These are phyloP conservation scores for Paramarasmius palmivorus DNA, from an alignment of 1,284 basidiomycete genomes.

Conservation along the genomic window DNA sequence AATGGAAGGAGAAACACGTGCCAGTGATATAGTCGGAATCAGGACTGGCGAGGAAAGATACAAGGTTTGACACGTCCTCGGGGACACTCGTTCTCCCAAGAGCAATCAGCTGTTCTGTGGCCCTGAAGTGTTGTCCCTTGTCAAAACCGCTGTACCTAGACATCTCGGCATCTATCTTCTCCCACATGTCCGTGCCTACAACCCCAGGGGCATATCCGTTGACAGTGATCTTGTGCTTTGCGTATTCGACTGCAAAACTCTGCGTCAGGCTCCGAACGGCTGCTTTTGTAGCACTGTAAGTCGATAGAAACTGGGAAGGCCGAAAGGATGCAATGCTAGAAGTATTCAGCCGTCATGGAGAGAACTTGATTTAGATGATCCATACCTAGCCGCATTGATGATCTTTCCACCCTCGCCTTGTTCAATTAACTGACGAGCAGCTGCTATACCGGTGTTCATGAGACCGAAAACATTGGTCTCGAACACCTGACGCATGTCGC, in stretches of 20 bases:
- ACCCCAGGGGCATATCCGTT: constrained; percentile 9
- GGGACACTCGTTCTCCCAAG: constrained; percentile 14
- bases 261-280: constrained; percentile 16
- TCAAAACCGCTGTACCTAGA: constrained; percentile 7
- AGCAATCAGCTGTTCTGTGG: not conserved
- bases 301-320: constrained; percentile 3
- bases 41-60: constrained; percentile 13
- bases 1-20: too few relatives aligned
- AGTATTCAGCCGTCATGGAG: not conserved
- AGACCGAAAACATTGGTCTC: constrained; percentile 14
- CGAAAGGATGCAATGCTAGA: constrained; percentile 12
- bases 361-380: not conserved
- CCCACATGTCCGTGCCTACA: constrained; percentile 8
- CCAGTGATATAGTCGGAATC: constrained; percentile 15
- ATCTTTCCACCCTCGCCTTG: constrained; percentile 16
- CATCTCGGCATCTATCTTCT: constrained; percentile 7
- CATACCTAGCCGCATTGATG: constrained; percentile 16
- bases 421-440: constrained; percentile 15
- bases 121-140: constrained; percentile 4
- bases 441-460: constrained; percentile 9
- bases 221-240: constrained; percentile 11
- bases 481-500: constrained; percentile 12
- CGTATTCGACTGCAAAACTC: constrained; percentile 11
- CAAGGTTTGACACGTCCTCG: constrained; percentile 14
- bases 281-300: constrained; percentile 15